Percentiles rank a stretch among this genome's conserved stretches.
phyloP scores from a whole-genome alignment of 257 asterid genomes.

The Jaltomata sinuosa region DNA sequence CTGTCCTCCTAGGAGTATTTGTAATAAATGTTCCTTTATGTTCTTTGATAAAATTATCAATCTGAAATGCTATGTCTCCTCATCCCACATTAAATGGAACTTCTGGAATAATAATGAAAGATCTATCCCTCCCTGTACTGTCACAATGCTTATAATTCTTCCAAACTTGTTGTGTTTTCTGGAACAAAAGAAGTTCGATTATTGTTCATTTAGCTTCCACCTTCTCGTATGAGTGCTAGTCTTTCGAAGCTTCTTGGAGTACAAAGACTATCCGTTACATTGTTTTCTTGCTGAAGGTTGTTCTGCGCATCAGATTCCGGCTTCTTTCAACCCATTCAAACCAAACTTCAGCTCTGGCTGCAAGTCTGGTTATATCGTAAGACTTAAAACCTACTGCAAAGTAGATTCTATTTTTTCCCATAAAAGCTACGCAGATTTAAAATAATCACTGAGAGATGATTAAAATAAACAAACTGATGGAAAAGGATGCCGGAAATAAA shows the following conservation, averaged over 20 bases:
- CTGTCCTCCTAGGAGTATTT: neutral
- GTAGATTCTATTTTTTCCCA: neutral
- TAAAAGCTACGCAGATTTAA: too few species aligned
- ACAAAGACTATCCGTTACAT: neutral
- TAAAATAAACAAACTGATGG: too few species aligned
- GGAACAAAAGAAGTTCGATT: neutral
- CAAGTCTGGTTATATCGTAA: neutral
- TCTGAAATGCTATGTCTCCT: neutral
- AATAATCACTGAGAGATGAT: too few species aligned
- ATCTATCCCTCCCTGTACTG: neutral
- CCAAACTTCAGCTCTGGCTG: neutral
- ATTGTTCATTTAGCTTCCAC: neutral
- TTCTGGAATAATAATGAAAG: neutral
- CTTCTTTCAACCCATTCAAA: neutral
- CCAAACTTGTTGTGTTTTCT: neutral
- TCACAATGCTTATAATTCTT: neutral
- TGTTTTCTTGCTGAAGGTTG: neutral
- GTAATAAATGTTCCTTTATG: neutral
- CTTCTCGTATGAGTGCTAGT: neutral
- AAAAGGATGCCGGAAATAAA: too few species aligned
- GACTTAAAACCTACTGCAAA: neutral
- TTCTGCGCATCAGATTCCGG: neutral
- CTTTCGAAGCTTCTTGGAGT: neutral
- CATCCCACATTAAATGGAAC: neutral
- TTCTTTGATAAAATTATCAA: neutral